Evolutionary conservation across 192 early-diverging fungal species (phyloP).

Genomic region (Backusella liffmaniae): DNA sequence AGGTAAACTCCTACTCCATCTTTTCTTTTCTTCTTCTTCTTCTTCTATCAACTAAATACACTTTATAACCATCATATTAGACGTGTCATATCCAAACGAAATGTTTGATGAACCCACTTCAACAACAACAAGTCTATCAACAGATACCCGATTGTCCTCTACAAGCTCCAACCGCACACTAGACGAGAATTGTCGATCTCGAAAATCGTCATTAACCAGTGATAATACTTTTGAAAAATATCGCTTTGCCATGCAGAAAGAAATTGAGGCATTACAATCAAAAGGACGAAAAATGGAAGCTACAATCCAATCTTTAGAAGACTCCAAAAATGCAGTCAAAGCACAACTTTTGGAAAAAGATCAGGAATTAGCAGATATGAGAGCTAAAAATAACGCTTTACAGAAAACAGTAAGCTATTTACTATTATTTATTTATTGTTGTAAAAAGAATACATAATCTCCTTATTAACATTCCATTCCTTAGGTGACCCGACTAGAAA

Average conservation of each 20-base stretch:
- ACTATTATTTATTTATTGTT: not conserved
- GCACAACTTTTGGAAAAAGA: conserved; percentile 13
- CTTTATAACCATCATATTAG: not conserved
- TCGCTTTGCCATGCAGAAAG: conserved; percentile 19
- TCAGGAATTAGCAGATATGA: conserved; percentile 22
- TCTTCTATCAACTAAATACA: not conserved
- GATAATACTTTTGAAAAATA: conserved; percentile 23
- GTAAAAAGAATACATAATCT: not conserved
- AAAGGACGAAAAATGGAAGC: conserved; percentile 21
- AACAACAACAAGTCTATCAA: conserved; percentile 13
- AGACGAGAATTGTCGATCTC: not conserved
- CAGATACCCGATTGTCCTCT: conserved; percentile 5
- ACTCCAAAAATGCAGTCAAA: conserved; percentile 14
- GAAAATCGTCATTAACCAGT: not conserved
- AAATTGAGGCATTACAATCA: conserved; percentile 19
- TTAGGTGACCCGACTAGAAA: not conserved
- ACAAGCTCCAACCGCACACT: conserved; percentile 14
- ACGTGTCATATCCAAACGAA: not conserved
- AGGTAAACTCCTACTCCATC: not conserved
- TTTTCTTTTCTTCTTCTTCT: not conserved
- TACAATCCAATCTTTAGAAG: conserved; percentile 4
- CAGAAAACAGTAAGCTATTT: conserved; percentile 20
- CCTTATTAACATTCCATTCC: not conserved
- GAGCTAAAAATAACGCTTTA: conserved; percentile 16
- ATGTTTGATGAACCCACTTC: not conserved